phyloP scores from a whole-genome alignment of 73 alveolate genomes.

The Paramecium caudatum region DNA sequence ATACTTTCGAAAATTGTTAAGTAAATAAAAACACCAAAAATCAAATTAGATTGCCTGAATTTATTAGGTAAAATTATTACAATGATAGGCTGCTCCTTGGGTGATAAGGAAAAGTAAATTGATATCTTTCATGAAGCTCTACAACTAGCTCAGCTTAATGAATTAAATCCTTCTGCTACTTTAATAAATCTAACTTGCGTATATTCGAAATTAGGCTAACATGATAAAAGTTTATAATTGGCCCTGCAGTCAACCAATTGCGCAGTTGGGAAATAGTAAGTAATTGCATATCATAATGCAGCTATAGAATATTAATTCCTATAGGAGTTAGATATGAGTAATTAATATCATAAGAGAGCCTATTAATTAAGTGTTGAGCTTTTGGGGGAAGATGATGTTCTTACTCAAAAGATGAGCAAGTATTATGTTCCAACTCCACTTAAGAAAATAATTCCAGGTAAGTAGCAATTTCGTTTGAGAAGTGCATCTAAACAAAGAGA shows the following conservation, averaged over 20 bases:
- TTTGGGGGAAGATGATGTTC: background rate
- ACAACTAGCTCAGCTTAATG: background rate
- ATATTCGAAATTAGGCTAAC: slow-evolving; percentile 28
- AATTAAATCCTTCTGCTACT: slow-evolving; percentile 1
- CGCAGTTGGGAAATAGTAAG: slow-evolving; percentile 26
- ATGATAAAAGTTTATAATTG: slow-evolving; percentile 5
- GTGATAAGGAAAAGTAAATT: background rate
- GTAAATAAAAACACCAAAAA: background rate
- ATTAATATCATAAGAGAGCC: slow-evolving; percentile 2
- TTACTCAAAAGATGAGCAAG: background rate
- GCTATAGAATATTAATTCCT: slow-evolving; percentile 41
- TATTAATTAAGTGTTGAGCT: background rate
- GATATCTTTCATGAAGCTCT: slow-evolving; percentile 2
- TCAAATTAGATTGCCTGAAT: background rate
- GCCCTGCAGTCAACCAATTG: background rate
- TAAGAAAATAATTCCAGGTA: background rate
- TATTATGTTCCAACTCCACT: background rate
- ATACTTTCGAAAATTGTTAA: background rate
- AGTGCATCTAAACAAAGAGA: slow-evolving; percentile 26
- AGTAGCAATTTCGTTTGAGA: background rate
- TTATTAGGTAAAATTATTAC: slow-evolving; percentile 24
- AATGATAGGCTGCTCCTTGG: slow-evolving; percentile 14
- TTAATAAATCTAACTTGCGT: slow-evolving; percentile 24
- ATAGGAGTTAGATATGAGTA: background rate
- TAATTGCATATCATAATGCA: slow-evolving; percentile 61